phyloP scores from a whole-genome alignment of 352 stramenopile genomes.

The Phytophthora sp. region DNA sequence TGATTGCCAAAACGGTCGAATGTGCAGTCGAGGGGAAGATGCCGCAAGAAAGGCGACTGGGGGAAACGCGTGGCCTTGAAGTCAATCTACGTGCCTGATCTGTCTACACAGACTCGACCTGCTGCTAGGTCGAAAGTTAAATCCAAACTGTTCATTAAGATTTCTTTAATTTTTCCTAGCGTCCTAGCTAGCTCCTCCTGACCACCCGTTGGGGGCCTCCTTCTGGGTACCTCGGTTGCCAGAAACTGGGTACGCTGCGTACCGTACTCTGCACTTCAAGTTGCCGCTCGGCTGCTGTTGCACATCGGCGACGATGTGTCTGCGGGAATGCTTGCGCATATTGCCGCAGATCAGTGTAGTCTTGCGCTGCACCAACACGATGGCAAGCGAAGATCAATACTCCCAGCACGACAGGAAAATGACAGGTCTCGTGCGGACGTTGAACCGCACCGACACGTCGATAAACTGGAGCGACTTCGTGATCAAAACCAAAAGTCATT shows the following conservation, averaged over 20 bases:
- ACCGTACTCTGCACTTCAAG: too few species aligned
- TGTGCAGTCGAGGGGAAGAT: constrained; percentile 12
- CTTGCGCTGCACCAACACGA: constrained; percentile 17
- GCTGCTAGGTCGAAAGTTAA: too few species aligned
- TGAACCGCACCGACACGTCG: background rate
- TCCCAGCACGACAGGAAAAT: background rate
- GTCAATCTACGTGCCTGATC: constrained; percentile 8
- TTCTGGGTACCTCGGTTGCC: too few species aligned
- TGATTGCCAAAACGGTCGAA: constrained; percentile 12
- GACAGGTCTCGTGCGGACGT: background rate
- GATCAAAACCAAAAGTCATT: background rate
- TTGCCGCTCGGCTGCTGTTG: too few species aligned
- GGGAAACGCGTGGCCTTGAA: constrained; percentile 8
- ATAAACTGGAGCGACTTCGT: constrained; percentile 6
- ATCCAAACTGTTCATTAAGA: too few species aligned
- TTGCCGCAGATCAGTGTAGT: constrained; percentile 7
- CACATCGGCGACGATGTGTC: constrained; percentile 6
- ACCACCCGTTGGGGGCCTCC: too few species aligned
- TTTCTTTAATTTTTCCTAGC: too few species aligned
- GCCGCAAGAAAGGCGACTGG: constrained; percentile 19
- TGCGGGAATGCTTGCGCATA: too few species aligned
- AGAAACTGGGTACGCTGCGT: too few species aligned
- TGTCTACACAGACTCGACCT: too few species aligned
- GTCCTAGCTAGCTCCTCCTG: too few species aligned
- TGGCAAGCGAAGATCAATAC: constrained; percentile 4